phyloP scores from a whole-genome alignment of 441 rosid genomes.

The Adansonia rubrostipa region DNA sequence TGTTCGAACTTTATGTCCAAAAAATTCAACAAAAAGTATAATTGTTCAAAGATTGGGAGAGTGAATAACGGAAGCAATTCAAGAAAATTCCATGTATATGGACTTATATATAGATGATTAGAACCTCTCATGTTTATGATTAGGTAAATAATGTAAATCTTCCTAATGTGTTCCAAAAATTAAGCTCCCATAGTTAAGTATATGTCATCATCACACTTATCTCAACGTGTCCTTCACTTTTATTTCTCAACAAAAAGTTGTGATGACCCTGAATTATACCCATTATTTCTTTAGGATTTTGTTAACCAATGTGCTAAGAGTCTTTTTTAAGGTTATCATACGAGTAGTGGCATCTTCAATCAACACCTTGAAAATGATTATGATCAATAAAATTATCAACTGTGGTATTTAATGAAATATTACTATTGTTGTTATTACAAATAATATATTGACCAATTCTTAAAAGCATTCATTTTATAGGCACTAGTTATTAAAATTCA shows the following conservation, averaged over 20 bases:
- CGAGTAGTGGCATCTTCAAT: too few relatives aligned
- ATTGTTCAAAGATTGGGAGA: neutral
- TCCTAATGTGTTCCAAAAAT: neutral
- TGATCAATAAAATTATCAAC: too few relatives aligned
- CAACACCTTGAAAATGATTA: too few relatives aligned
- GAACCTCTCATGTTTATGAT: neutral
- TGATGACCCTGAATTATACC: neutral
- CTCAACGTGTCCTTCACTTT: neutral
- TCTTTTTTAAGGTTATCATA: too few relatives aligned
- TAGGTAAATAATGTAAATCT: neutral
- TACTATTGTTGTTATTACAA: too few relatives aligned
- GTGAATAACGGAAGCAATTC: neutral
- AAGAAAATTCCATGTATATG: neutral
- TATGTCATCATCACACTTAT: neutral
- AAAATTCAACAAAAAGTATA: neutral
- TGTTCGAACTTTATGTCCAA: neutral
- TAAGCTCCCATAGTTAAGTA: neutral
- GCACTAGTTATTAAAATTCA: too few relatives aligned
- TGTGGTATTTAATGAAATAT: too few relatives aligned
- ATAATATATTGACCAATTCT: too few relatives aligned
- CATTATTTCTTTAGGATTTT: too few relatives aligned
- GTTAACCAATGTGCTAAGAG: too few relatives aligned
- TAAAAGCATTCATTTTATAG: too few relatives aligned
- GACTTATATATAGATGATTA: neutral
- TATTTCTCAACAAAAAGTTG: neutral